Percentiles rank a stretch among this genome's conserved stretches.
Conservation (phyloP, 1,284 basidiomycete species). For the Pseudomicrostroma phylloplanum region DNA sequence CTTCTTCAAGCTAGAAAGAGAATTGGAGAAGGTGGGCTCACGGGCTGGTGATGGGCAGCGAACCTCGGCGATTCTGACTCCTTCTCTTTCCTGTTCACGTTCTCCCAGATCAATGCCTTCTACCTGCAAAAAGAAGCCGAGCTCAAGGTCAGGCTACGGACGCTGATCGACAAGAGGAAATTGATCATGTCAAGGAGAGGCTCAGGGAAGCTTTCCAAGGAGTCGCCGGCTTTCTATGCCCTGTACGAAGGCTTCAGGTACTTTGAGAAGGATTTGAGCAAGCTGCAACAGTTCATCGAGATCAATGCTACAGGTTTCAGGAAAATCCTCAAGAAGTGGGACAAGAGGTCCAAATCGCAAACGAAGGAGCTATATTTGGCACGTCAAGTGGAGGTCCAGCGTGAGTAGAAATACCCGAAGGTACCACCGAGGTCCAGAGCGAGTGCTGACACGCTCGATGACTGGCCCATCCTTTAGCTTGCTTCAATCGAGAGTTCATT, state of each 20-base stretch:
- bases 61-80: constrained; percentile 4
- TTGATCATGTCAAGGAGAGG: constrained; percentile 50
- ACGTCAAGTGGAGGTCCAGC: constrained; percentile 95
- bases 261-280: constrained; percentile 90
- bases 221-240: constrained; percentile 52
- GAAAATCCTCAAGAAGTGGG: constrained; percentile 98
- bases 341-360: constrained; percentile 87
- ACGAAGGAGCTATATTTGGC: constrained; percentile 95
- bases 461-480: constrained; percentile 14
- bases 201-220: constrained; percentile 35
- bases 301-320: constrained; percentile 96
- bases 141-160: constrained; percentile 77
- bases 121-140: constrained; percentile 97
- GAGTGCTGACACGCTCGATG: constrained; percentile 56
- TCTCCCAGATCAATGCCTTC: constrained; percentile 86
- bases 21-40: constrained; percentile 71
- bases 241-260: constrained; percentile 93
- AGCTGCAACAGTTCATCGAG: constrained; percentile 94
- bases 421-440: constrained; percentile 26
- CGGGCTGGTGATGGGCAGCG: constrained; percentile 53
- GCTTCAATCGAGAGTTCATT: constrained; percentile 82
- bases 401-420: constrained; percentile 55
- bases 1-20: constrained; percentile 97
- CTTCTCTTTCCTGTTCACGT: neutral
- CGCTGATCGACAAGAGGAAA: constrained; percentile 85